Conservation (phyloP, 2,329 filamentous ascomycete species). For the Cytospora piceicola region DNA sequence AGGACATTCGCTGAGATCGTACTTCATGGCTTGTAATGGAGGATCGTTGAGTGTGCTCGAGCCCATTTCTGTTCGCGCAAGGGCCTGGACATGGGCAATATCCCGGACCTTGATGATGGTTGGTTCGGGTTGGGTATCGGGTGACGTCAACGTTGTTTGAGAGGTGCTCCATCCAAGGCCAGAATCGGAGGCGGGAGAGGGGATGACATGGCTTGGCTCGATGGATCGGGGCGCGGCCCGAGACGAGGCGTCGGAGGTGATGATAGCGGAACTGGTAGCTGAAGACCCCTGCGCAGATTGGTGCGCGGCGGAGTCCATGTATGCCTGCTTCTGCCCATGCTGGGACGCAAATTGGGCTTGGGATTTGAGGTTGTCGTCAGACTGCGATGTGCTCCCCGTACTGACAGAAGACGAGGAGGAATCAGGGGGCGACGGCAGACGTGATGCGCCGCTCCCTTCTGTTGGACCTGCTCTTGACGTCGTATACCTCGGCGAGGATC, state of each 20-base stretch:
- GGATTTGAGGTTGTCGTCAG: constrained; percentile 31
- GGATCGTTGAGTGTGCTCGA: constrained; percentile 57
- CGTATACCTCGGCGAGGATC: constrained; percentile 21
- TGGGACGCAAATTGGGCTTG: constrained; percentile 32
- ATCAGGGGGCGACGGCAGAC: constrained; percentile 58
- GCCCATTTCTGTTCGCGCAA: constrained; percentile 78
- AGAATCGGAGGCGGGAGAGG: constrained; percentile 44
- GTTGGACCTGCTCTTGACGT: not conserved
- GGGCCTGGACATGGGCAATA: constrained; percentile 86
- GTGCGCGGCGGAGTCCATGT: constrained; percentile 33
- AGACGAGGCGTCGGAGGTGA: constrained; percentile 41
- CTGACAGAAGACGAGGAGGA: constrained; percentile 54
- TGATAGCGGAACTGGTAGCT: constrained; percentile 31
- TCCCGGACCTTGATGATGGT: constrained; percentile 80
- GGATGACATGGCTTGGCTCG: constrained; percentile 35
- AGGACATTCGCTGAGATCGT: constrained; percentile 97
- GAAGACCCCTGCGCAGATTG: constrained; percentile 33
- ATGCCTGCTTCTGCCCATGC: constrained; percentile 34
- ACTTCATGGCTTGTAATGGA: constrained; percentile 64
- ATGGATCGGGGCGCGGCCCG: constrained; percentile 27
- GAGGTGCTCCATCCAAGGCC: constrained; percentile 34
- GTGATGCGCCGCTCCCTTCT: constrained; percentile 46
- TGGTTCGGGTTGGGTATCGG: constrained; percentile 46
- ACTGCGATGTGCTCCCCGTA: constrained; percentile 32
- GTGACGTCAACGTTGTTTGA: constrained; percentile 35